A percentile compares a stretch with the other conserved stretches of the same genome.
Evolutionary conservation across 2,329 filamentous ascomycete genomes (phyloP).

Genomic region (Cladosporium sp.): DNA sequence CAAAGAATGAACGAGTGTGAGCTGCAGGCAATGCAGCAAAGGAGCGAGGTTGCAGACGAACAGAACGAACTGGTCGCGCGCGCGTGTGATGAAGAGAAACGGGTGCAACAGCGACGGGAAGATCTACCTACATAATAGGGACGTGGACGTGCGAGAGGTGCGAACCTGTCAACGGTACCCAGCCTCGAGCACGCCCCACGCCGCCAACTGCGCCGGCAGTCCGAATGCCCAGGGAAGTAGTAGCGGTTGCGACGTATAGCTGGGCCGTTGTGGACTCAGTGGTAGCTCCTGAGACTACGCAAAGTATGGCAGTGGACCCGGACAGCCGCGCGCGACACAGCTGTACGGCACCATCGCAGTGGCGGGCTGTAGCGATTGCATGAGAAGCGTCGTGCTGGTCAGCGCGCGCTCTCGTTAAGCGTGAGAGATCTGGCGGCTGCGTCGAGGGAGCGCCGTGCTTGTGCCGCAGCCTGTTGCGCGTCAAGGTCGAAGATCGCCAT

Average conservation of each 20-base stretch:
- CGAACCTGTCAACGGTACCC: conserved; percentile 9
- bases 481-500: conserved; percentile 10
- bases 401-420: no score
- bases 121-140: conserved; percentile 9
- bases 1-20: conserved; percentile 3
- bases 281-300: conserved; percentile 2
- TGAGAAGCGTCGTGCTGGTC: no score
- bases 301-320: conserved; percentile 3
- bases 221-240: neutral
- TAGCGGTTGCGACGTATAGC: neutral
- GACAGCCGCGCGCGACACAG: conserved; percentile 1
- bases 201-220: conserved; percentile 2
- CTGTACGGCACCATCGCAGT: neutral
- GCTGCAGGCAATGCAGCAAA: conserved; percentile 1
- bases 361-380: no score
- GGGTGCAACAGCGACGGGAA: neutral
- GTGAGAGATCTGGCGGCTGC: no score
- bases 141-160: conserved; percentile 1
- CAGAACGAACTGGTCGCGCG: conserved; percentile 11
- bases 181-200: conserved; percentile 5
- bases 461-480: conserved; percentile 3
- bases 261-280: neutral
- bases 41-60: conserved; percentile 5
- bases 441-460: neutral
- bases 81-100: conserved; percentile 6